Base-by-base conservation (phyloP, 306 rosid genomes). In the Cicer pinnatifidum region DNA sequence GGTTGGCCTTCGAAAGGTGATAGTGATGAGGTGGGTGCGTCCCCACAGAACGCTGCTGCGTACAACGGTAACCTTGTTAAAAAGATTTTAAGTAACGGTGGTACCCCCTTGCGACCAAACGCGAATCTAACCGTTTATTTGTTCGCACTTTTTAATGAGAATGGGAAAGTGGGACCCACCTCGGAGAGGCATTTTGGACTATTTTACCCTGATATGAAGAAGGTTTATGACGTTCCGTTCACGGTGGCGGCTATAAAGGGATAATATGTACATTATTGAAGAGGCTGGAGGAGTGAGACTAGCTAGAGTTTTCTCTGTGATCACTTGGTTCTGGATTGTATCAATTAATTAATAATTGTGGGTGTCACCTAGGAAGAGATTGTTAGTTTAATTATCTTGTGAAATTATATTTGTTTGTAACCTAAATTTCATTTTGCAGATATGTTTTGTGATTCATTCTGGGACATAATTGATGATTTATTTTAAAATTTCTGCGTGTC, bases 1-100 rank as follows among this genome's bases (percentile, higher is more conserved):
- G 99, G 99, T 0, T 95, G 99, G 99, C 99, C 99, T 8, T 92
- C 99, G 0, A 78, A 85, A 39, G 99, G 99, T 0, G 99, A 92
- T 44, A 82, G 77, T 13, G 82, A 84, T 19, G 99, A 95, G 72
- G 62, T 86, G 40, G 99, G 99, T 28, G 99, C 99, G 0, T 86
- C 85, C 11, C 1, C 87, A 6, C 83, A 81, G 7, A 95, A 91
- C 81, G 99, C 99, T 2, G 97, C 97, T 0, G 92, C 99, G 0
- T 95, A 87, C 87, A 95, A 95, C 77, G 99, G 99, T 1, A 90
- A 90, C 47, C 91, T 95, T 28, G 87, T 92, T 79, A 94, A 89
- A 5, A 83, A 96, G 85, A 86, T 95, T 38, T 56, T 95, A 10
- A 85, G 83, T 0, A 81, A 82, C 0, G 82, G 92, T 45, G 99